These are phyloP conservation scores for Pythium utonaiense DNA, from an alignment of 352 stramenopile species.

Conservation along the genomic window DNA sequence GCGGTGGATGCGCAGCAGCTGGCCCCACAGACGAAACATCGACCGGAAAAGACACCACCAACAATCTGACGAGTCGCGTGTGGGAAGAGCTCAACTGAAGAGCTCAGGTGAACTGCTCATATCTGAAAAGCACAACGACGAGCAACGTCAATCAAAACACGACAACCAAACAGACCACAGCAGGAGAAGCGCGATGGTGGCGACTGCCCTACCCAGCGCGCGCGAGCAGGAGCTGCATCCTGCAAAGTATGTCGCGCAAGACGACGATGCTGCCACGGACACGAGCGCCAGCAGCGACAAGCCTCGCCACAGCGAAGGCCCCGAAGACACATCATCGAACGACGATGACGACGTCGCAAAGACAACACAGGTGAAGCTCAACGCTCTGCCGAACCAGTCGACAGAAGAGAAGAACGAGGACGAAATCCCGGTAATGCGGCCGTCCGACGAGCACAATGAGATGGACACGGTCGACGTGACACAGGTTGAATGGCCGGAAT, in stretches of 20 bases:
- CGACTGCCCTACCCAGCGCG: slow-evolving; percentile 13
- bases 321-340: slow-evolving; percentile 8
- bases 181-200: slow-evolving; percentile 11
- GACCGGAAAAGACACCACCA: neutral
- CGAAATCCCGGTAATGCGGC: slow-evolving; percentile 16
- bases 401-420: slow-evolving; percentile 1
- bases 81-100: neutral
- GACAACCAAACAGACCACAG: neutral
- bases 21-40: neutral
- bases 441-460: slow-evolving; percentile 12
- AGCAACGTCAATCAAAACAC: neutral
- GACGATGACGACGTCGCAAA: slow-evolving; percentile 1
- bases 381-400: neutral
- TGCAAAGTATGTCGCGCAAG: neutral
- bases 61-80: neutral
- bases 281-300: neutral
- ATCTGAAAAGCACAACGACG: slow-evolving; percentile 10
- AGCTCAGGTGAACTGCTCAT: slow-evolving; percentile 1
- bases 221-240: slow-evolving; percentile 6
- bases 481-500: slow-evolving; percentile 1
- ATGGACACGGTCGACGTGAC: slow-evolving; percentile 3
- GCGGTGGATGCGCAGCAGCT: neutral
- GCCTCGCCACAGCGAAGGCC: slow-evolving; percentile 5
- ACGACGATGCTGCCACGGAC: neutral
- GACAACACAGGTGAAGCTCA: slow-evolving; percentile 2